These are phyloP conservation scores for Debaryomyces coudertii DNA, from an alignment of 1,139 yeast genomes.

Conservation along the genomic window DNA sequence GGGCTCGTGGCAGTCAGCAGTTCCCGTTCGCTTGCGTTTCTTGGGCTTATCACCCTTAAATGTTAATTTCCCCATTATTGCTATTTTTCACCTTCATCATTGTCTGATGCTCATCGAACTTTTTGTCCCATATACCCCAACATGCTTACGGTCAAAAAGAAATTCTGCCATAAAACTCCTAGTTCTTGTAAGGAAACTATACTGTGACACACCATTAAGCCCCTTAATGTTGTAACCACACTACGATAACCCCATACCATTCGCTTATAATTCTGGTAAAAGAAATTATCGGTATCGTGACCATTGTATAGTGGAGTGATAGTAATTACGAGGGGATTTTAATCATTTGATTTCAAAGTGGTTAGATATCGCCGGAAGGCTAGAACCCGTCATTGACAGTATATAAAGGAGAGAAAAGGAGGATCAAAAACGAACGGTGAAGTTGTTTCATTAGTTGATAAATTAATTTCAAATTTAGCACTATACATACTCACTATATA, in stretches of 20 bases:
- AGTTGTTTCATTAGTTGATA: neutral
- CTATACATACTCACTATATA: constrained; percentile 1
- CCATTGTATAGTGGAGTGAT: constrained; percentile 13
- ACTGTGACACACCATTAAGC: neutral
- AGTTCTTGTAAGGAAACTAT: neutral
- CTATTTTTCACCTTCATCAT: constrained; percentile 6
- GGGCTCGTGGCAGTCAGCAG: neutral
- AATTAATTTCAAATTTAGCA: neutral
- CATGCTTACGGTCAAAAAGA: neutral
- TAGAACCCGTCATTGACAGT: constrained; percentile 3
- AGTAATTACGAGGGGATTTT: constrained; percentile 9
- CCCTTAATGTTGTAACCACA: neutral
- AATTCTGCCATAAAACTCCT: neutral
- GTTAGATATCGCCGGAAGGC: neutral
- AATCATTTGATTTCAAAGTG: constrained; percentile 5
- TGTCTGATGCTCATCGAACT: constrained; percentile 10
- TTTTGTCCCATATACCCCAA: neutral
- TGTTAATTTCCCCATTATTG: constrained; percentile 16
- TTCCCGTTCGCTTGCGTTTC: constrained; percentile 12
- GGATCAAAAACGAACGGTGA: neutral
- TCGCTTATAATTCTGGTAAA: constrained; percentile 6
- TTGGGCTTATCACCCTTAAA: constrained; percentile 19
- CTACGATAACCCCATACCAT: constrained; percentile 1
- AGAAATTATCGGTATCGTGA: constrained; percentile 13
- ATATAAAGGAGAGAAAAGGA: neutral